These are phyloP conservation scores for Datura wrightii DNA, from an alignment of 257 asterid species.

Conservation along the genomic window DNA sequence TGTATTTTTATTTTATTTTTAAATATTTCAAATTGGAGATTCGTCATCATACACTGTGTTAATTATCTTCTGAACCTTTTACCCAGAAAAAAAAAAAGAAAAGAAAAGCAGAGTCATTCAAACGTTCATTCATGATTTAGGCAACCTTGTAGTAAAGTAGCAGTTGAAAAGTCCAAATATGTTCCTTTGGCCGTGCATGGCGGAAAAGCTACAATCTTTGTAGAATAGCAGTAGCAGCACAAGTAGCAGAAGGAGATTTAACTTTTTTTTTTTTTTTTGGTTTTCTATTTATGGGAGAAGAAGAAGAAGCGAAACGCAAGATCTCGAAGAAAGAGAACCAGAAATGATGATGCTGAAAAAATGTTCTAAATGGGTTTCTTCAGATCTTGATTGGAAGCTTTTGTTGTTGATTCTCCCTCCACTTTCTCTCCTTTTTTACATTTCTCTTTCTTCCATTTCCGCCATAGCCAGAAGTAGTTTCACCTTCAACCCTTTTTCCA, in stretches of 20 bases:
- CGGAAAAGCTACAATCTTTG: neutral
- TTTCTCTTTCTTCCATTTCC: constrained; percentile 48
- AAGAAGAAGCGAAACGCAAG: neutral
- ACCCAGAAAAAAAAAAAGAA: neutral
- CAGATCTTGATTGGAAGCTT: constrained; percentile 69
- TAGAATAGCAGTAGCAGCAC: neutral
- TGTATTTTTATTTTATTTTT: neutral
- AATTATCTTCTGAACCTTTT: neutral
- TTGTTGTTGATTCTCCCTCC: constrained; percentile 60
- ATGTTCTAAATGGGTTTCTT: constrained; percentile 21
- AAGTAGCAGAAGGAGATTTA: neutral
- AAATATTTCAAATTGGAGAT: neutral
- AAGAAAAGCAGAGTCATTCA: neutral
- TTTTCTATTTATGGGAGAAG: constrained; percentile 20
- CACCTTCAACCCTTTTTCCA: constrained; percentile 18
- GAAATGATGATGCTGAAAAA: constrained; percentile 52
- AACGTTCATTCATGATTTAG: neutral
- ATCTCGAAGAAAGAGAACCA: neutral
- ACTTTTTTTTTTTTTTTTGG: neutral
- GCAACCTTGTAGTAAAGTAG: constrained; percentile 1
- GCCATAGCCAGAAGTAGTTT: constrained; percentile 44
- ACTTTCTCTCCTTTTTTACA: constrained; percentile 52
- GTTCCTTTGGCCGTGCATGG: constrained; percentile 8
- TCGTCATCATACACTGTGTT: neutral
- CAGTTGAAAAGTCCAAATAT: neutral